Conservation (phyloP, 768 basidiomycete genomes). For the Lentinus tigrinus region DNA sequence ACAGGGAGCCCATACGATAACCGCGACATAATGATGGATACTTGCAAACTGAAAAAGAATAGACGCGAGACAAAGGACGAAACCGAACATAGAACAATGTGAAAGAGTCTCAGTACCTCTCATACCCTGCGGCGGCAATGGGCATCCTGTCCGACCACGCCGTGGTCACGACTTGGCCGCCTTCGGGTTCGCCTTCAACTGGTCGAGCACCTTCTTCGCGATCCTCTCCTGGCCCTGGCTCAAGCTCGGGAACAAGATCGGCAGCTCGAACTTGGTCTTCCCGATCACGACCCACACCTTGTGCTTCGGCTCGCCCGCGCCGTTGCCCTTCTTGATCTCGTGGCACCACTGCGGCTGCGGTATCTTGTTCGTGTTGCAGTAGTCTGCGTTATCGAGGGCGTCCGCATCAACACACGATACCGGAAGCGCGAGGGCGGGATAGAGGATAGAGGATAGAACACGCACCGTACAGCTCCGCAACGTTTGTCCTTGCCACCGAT, state of each 20-base stretch:
- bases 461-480: slow-evolving; percentile 20
- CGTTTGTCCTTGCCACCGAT: slow-evolving; percentile 15
- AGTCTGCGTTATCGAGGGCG: slow-evolving; percentile 15
- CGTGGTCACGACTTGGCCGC: neutral
- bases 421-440: neutral
- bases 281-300: slow-evolving; percentile 50
- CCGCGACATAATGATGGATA: too few species aligned
- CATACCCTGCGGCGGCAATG: too few species aligned
- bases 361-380: slow-evolving; percentile 19
- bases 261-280: slow-evolving; percentile 44
- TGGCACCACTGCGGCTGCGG: slow-evolving; percentile 36
- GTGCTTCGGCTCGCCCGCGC: slow-evolving; percentile 27
- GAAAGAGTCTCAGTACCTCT: too few species aligned
- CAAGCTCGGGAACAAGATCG: slow-evolving; percentile 35
- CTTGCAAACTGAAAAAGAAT: neutral
- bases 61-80: too few species aligned
- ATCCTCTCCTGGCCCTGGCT: slow-evolving; percentile 43
- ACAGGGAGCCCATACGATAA: too few species aligned
- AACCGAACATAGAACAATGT: too few species aligned
- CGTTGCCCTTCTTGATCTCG: slow-evolving; percentile 22
- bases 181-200: slow-evolving; percentile 29
- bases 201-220: slow-evolving; percentile 43
- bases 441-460: neutral
- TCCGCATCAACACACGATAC: neutral
- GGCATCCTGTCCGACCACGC: too few species aligned